phyloP scores from a whole-genome alignment of 805 yeast species.

The Lipomyces chichibuensis region DNA sequence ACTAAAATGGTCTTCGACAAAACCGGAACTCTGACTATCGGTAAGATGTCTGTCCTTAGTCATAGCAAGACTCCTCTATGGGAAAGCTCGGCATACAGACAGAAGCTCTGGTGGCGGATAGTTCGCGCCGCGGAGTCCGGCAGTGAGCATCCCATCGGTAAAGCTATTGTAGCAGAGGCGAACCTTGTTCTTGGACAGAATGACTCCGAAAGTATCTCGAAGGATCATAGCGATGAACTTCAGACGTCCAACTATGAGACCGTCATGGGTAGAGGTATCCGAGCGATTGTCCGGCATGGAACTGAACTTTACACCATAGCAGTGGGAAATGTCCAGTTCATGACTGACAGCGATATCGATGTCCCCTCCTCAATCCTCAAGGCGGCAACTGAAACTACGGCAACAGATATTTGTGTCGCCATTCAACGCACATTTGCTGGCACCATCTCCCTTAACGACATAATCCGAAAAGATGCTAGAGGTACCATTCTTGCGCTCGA shows the following conservation, averaged over 20 bases:
- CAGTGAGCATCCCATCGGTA: slow-evolving; percentile 89
- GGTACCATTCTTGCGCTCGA: slow-evolving; percentile 61
- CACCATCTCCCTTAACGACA: slow-evolving; percentile 66
- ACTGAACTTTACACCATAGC: slow-evolving; percentile 44
- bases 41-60: slow-evolving; percentile 61
- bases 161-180: slow-evolving; percentile 58
- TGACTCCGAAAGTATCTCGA: neutral
- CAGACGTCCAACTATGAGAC: slow-evolving; percentile 38
- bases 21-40: slow-evolving; percentile 92
- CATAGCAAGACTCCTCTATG: slow-evolving; percentile 19
- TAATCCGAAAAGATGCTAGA: slow-evolving; percentile 65
- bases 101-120: slow-evolving; percentile 54
- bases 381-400: slow-evolving; percentile 42
- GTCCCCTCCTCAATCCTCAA: slow-evolving; percentile 25
- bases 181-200: slow-evolving; percentile 20
- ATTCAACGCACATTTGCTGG: slow-evolving; percentile 66
- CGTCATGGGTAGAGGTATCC: slow-evolving; percentile 44
- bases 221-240: slow-evolving; percentile 3
- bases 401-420: slow-evolving; percentile 59
- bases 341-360: slow-evolving; percentile 40
- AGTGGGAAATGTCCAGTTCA: slow-evolving; percentile 59
- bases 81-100: slow-evolving; percentile 21
- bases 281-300: slow-evolving; percentile 37
- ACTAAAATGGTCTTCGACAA: slow-evolving; percentile 82
- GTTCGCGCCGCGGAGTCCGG: slow-evolving; percentile 63